phyloP scores from a whole-genome alignment of 768 basidiomycete species.

The Rhizopogon rudus region DNA sequence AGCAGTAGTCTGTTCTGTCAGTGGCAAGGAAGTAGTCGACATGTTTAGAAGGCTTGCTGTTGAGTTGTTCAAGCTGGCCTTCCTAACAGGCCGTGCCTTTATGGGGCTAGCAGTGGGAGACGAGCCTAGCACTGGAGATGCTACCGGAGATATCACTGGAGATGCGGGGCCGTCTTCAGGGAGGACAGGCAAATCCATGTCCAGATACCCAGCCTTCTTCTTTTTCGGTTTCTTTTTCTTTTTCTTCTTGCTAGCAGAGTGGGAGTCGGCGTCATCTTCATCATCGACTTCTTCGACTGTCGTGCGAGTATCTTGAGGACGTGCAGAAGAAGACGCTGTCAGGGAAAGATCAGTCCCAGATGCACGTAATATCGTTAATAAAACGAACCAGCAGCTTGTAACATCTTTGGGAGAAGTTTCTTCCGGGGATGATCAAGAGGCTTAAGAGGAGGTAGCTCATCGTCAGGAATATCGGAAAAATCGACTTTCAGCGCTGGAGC shows the following conservation, averaged over 20 bases:
- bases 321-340: slow-evolving; percentile 15
- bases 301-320: slow-evolving; percentile 32
- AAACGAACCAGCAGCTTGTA: slow-evolving; percentile 8
- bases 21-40: slow-evolving; percentile 39
- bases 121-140: slow-evolving; percentile 3
- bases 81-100: slow-evolving; percentile 7
- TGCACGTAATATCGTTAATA: background rate
- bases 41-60: slow-evolving; percentile 18
- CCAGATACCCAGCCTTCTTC: slow-evolving; percentile 39
- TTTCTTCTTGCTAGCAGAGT: slow-evolving; percentile 48
- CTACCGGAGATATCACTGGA: slow-evolving; percentile 14
- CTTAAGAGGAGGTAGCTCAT: slow-evolving; percentile 6
- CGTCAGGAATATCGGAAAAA: slow-evolving; percentile 3
- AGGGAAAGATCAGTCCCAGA: background rate
- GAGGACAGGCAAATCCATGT: slow-evolving; percentile 16
- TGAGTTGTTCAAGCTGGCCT: slow-evolving; percentile 11
- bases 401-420: background rate
- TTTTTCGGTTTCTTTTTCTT: slow-evolving; percentile 78
- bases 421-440: slow-evolving; percentile 9
- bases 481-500: slow-evolving; percentile 4
- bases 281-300: slow-evolving; percentile 75
- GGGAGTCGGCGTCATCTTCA: slow-evolving; percentile 42
- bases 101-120: slow-evolving; percentile 21
- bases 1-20: slow-evolving; percentile 42
- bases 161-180: slow-evolving; percentile 12